Evolutionary conservation across 1,284 basidiomycete species (phyloP).

Genomic region (Amylostereum chailletii): DNA sequence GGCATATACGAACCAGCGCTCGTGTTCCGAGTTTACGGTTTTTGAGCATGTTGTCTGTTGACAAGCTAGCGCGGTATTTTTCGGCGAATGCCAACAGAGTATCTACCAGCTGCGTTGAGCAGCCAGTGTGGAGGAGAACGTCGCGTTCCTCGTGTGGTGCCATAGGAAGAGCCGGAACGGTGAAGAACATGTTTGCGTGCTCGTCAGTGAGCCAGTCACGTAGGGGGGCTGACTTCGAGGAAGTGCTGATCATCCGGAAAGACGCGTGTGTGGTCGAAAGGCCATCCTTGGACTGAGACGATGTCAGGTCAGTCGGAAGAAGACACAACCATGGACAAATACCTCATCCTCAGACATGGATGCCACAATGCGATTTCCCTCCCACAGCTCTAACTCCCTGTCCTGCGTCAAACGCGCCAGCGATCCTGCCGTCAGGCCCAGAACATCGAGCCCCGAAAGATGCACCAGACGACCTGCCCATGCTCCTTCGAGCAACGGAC

Average conservation of each 20-base stretch:
- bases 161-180: conserved; percentile 53
- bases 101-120: conserved; percentile 23
- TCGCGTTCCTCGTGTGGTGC: conserved; percentile 34
- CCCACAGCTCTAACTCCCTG: conserved; percentile 56
- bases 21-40: conserved; percentile 55
- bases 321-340: conserved; percentile 1
- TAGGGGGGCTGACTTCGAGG: conserved; percentile 50
- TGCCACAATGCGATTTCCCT: conserved; percentile 45
- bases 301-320: background rate
- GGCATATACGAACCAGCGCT: conserved; percentile 46
- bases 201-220: conserved; percentile 60
- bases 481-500: conserved; percentile 47
- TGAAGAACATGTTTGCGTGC: conserved; percentile 62
- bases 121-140: conserved; percentile 37
- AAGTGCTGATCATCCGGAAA: conserved; percentile 52
- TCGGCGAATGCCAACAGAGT: conserved; percentile 41
- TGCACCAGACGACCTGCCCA: conserved; percentile 51
- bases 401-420: conserved; percentile 50
- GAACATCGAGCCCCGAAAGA: conserved; percentile 49
- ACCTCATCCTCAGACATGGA: conserved; percentile 39
- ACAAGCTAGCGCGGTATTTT: conserved; percentile 45
- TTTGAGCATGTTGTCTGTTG: conserved; percentile 46
- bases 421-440: conserved; percentile 55
- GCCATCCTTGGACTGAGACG: conserved; percentile 27
- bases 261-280: conserved; percentile 45